Evolutionary conservation across 192 early-diverging fungal species (phyloP).

Genomic region (Backusella tuberculispora): DNA sequence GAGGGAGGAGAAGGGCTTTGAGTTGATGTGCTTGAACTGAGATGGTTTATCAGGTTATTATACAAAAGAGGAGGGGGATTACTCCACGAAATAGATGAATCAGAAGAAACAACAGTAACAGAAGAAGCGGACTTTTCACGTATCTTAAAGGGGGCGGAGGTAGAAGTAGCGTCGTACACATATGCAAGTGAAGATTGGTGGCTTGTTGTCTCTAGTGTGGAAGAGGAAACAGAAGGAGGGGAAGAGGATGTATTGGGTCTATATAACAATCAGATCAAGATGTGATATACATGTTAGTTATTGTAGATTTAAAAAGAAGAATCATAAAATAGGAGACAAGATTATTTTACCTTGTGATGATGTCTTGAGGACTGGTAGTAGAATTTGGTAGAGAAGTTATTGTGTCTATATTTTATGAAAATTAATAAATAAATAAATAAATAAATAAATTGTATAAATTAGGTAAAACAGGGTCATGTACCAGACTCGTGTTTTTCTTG

Average conservation of each 20-base stretch:
- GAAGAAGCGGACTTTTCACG: slow-evolving; percentile 13
- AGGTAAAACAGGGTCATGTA: neutral
- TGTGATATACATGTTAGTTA: neutral
- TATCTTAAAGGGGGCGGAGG: slow-evolving; percentile 31
- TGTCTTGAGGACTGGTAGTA: slow-evolving; percentile 12
- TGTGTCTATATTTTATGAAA: neutral
- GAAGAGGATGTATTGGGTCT: neutral
- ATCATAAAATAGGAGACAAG: neutral
- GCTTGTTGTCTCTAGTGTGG: slow-evolving; percentile 3
- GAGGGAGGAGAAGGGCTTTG: neutral
- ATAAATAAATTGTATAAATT: neutral
- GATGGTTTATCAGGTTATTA: neutral
- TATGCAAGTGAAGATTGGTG: slow-evolving; percentile 23
- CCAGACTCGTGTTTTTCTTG: slow-evolving; percentile 22
- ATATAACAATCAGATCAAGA: too few relatives aligned
- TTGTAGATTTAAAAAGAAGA: neutral
- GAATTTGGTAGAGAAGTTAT: slow-evolving; percentile 1
- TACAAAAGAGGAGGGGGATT: slow-evolving; percentile 25
- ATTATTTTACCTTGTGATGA: neutral
- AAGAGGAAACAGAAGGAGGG: neutral
- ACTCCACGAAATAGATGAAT: slow-evolving; percentile 32
- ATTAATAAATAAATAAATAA: neutral
- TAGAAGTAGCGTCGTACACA: slow-evolving; percentile 24
- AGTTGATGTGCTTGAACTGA: slow-evolving; percentile 13
- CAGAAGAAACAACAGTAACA: slow-evolving; percentile 18